These are phyloP conservation scores for Ophiocordyceps robertsii DNA, from an alignment of 2,329 filamentous ascomycete species.

Conservation along the genomic window DNA sequence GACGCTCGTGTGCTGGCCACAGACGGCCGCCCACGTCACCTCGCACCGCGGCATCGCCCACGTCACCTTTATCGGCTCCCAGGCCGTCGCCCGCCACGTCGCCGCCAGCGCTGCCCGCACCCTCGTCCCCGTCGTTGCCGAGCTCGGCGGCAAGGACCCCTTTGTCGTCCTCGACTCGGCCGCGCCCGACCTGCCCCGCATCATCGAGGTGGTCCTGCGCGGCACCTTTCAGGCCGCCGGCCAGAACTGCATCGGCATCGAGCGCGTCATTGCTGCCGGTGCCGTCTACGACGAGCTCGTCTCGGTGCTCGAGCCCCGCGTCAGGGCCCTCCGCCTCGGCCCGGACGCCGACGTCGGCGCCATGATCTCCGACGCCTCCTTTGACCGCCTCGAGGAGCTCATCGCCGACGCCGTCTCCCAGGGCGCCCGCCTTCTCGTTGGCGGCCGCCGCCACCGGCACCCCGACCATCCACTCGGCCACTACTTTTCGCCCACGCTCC, in stretches of 20 bases:
- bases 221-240: conserved; percentile 91
- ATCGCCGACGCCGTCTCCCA: conserved; percentile 63
- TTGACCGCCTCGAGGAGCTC: conserved; percentile 61
- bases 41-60: conserved; percentile 76
- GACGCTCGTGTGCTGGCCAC: conserved; percentile 75
- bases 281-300: conserved; percentile 64
- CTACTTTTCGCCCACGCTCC: conserved; percentile 84
- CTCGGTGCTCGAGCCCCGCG: conserved; percentile 55
- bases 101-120: conserved; percentile 73
- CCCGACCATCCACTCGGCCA: conserved; percentile 64
- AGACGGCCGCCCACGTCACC: conserved; percentile 67
- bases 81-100: conserved; percentile 75
- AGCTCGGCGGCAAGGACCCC: conserved; percentile 91
- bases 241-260: conserved; percentile 96
- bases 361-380: conserved; percentile 69
- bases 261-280: conserved; percentile 75
- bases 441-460: conserved; percentile 60
- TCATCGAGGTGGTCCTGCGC: conserved; percentile 74
- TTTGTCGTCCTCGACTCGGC: conserved; percentile 79
- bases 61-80: conserved; percentile 91
- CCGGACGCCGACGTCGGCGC: conserved; percentile 74
- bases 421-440: conserved; percentile 70
- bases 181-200: conserved; percentile 48
- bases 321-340: conserved; percentile 63
- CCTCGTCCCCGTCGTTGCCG: conserved; percentile 78